Base-by-base conservation (phyloP, 106 monocot species). In the Dactylorhiza incarnata region DNA sequence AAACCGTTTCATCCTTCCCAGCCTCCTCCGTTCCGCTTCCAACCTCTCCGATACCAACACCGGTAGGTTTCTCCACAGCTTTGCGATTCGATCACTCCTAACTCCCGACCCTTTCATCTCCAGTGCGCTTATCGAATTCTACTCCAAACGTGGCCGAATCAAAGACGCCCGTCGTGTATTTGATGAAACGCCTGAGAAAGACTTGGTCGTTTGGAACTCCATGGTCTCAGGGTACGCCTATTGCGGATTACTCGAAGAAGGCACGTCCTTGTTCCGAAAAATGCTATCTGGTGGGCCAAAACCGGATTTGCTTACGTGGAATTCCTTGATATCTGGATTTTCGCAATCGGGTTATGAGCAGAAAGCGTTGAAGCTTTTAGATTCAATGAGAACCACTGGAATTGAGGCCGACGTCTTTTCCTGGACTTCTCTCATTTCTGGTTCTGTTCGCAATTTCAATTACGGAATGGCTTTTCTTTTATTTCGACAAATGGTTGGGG, bases 201-300 rank as follows among this genome's bases (percentile, higher is more conserved):
- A 91, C 26, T 73, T 82, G n/a, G 91, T 86, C 20, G 74, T 81
- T 5, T 91, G 91, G 91, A 91, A 88, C 76, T 84, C 91, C 51
- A 75, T 88, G 78, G 7, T 91, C 16, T 84, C 84, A 15, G 78
- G 88, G 26, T 88, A 91, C 71, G 73, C 80, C 48, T 71, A 72
- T 20, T 76, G 22, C 1, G 84, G 82, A 3, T 68, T 84, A 0
- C 19, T 82, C 0, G 63, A 79, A 0, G 45, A 75, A 22, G 83
- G 84, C 5, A 71, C 84, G 79, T 79, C 25, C 10, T 48, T 91
- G 26, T 25, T 77, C 52, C 2, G 3, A 14, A 73, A 80, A 45
- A 82, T 88, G 91, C 55, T 59, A 44, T 59, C 72, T 75, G 17
- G 29, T 2, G 82, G 82, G 2, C 16, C 73, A 2, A 61, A 58